Percentiles rank a stretch among this genome's conserved stretches.
These are phyloP conservation scores for Phylloporus gajari DNA, from an alignment of 1,284 basidiomycete species.

Conservation along the genomic window DNA sequence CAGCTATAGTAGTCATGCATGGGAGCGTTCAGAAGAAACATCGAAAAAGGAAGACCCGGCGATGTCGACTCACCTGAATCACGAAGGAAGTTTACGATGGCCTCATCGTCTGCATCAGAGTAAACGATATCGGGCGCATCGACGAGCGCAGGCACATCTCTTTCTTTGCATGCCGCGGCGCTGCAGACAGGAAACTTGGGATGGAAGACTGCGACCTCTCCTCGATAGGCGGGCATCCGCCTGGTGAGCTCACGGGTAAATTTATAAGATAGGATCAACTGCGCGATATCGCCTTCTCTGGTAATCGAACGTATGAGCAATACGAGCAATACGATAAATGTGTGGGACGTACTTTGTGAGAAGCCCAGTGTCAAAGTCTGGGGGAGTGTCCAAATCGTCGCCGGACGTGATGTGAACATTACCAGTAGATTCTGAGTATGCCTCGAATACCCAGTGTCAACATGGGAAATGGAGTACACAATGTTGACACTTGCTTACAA, in stretches of 20 bases:
- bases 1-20: constrained; percentile 43
- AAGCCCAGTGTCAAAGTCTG: constrained; percentile 33
- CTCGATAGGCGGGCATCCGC: constrained; percentile 65
- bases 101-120: constrained; percentile 64
- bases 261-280: constrained; percentile 33
- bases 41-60: no score
- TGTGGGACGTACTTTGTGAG: constrained; percentile 16
- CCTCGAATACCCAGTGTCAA: constrained; percentile 11
- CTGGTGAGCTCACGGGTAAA: constrained; percentile 56
- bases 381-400: constrained; percentile 29
- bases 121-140: constrained; percentile 64
- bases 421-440: constrained; percentile 42
- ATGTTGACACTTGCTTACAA: constrained; percentile 20
- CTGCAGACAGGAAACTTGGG: constrained; percentile 62
- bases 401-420: constrained; percentile 42
- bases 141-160: constrained; percentile 50
- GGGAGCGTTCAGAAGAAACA: neutral
- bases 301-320: neutral
- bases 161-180: constrained; percentile 49
- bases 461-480: neutral
- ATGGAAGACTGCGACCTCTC: constrained; percentile 58
- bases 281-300: constrained; percentile 5
- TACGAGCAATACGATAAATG: neutral
- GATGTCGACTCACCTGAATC: constrained; percentile 39
- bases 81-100: constrained; percentile 56